Conservation (phyloP, 441 rosid genomes). For the Hura crepitans region DNA sequence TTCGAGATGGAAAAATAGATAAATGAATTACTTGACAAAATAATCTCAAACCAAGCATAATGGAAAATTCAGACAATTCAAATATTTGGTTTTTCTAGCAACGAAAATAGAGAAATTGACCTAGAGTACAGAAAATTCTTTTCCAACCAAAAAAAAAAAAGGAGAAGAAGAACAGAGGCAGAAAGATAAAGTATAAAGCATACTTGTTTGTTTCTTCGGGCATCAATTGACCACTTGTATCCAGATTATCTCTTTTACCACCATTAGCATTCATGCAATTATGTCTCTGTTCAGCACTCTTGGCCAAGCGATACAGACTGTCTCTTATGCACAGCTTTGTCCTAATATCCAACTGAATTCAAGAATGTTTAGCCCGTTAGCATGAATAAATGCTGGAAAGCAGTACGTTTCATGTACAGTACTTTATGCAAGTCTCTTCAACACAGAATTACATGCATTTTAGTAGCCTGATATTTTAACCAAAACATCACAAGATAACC, state of each 20-base stretch:
- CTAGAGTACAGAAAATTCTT: not conserved
- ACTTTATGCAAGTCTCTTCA: not conserved
- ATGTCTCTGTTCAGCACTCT: conserved; percentile 84
- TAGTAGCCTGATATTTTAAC: not conserved
- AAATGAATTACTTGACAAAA: not conserved
- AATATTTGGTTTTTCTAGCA: not conserved
- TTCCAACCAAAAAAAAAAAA: not conserved
- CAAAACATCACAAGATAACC: not conserved
- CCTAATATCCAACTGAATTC: conserved; percentile 72
- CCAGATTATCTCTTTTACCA: conserved; percentile 39
- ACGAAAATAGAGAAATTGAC: not conserved
- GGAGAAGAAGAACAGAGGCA: conserved; percentile 1
- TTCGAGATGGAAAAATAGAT: not conserved
- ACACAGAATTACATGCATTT: not conserved
- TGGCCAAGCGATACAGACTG: conserved; percentile 82
- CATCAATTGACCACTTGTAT: conserved; percentile 30
- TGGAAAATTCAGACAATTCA: not conserved
- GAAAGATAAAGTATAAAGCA: conserved; percentile 15
- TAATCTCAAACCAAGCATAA: not conserved
- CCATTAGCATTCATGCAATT: conserved; percentile 38
- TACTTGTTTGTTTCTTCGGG: conserved; percentile 63
- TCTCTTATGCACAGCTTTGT: conserved; percentile 90
- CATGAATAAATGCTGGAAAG: not conserved
- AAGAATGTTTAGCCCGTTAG: conserved; percentile 31
- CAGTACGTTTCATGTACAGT: not conserved